Base-by-base conservation (phyloP, 1,139 yeast genomes). In the Candida frijolesensis region DNA sequence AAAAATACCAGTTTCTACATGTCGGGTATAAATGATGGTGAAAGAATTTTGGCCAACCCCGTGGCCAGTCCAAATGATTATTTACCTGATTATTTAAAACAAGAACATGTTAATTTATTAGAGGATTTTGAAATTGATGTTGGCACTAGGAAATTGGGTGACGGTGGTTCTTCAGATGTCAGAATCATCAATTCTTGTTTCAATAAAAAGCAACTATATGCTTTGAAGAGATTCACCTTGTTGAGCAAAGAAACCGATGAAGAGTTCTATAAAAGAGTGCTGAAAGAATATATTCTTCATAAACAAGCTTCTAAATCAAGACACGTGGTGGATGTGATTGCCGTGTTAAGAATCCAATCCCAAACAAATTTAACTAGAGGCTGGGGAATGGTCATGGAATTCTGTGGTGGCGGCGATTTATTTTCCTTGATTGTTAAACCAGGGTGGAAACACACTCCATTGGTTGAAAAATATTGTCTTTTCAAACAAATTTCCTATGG, bases 311-410 rank as follows among this genome's bases (percentile, higher is more conserved):
- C 76, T 44, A 68, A 71, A 25, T 74, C 80, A 56, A 74, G 85
- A 47, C 92, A 87, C 64, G 79, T 85, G 25, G 80, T 84, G 11
- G 75, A 75, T 47, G 83, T 86, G 4, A 71, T 74, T 55, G 82
- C 82, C 19, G 61, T 87, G 40, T 68, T 87, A 19, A 76, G 83
- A 51, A 76, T 86, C 33, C 88, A 85, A 52, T 75, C 85, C 2
- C 78, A 82, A 18, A 72, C 74, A 9, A 72, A 68, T 50, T 66
- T 85, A 54, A 75, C 82, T 2, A 70, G 92, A 57, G 87, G 90
- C 3, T 87, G 95, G 95, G 94, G 92, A 4, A 80, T 87, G 62
- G 78, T 85, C 7, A 71, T 87, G 73, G 90, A 86, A 57, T 78
- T 68, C 53, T 86, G 91, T 60, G 70, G 68, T 27, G 87, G 85